phyloP scores from a whole-genome alignment of 495 filamentous ascomycete species.

The Podospora didyma region DNA sequence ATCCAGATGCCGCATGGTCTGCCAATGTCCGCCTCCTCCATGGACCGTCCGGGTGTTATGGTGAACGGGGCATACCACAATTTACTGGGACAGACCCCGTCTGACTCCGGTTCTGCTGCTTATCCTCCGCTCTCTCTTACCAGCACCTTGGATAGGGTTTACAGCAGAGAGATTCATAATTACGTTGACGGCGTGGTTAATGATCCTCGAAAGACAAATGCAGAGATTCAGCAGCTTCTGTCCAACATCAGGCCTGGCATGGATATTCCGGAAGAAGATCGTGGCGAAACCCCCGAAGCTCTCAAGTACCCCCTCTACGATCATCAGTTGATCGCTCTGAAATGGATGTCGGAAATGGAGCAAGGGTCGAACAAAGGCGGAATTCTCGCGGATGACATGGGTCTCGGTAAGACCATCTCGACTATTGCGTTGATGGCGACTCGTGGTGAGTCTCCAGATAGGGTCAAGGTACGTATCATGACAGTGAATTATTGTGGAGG shows the following conservation, averaged over 20 bases:
- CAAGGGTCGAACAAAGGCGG: slow-evolving; percentile 73
- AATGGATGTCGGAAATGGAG: slow-evolving; percentile 83
- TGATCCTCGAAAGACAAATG: slow-evolving; percentile 55
- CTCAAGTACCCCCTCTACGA: slow-evolving; percentile 69
- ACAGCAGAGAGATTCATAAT: slow-evolving; percentile 20
- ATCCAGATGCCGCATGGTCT: too few relatives aligned
- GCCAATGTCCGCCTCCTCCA: too few relatives aligned
- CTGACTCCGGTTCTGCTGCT: background rate
- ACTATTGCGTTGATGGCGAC: slow-evolving; percentile 78
- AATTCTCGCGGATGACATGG: slow-evolving; percentile 91
- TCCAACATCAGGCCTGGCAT: slow-evolving; percentile 72
- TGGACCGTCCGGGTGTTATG: too few relatives aligned
- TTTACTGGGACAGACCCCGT: background rate
- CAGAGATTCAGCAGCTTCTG: slow-evolving; percentile 65
- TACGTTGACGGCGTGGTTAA: slow-evolving; percentile 39
- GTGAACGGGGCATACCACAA: too few relatives aligned
- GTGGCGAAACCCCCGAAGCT: slow-evolving; percentile 69
- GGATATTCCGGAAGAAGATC: slow-evolving; percentile 59
- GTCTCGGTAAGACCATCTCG: slow-evolving; percentile 91
- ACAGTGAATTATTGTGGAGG: background rate
- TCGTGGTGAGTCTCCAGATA: slow-evolving; percentile 59
- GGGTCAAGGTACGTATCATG: slow-evolving; percentile 20
- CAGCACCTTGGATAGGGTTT: slow-evolving; percentile 20
- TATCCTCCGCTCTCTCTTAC: slow-evolving; percentile 2
- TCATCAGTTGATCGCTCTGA: slow-evolving; percentile 79